Evolutionary conservation across 345 rosid genomes (phyloP).

Genomic region (Clausena lansium): DNA sequence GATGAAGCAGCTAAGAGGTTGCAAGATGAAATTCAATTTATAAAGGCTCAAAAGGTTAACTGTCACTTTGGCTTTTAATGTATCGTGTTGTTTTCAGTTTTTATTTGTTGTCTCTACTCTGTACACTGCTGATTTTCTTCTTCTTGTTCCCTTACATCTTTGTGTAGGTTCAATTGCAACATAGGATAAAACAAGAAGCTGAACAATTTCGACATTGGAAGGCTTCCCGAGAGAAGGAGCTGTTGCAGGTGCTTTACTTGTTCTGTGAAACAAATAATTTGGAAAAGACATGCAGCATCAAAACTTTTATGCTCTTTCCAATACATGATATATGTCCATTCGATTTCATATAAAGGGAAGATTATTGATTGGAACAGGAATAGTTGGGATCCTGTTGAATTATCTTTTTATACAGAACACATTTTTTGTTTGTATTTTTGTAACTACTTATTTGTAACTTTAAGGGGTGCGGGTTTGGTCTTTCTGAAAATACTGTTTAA

Average conservation of each 20-base stretch:
- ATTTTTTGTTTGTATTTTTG: background rate
- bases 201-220: slow-evolving; percentile 99
- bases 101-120: background rate
- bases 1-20: slow-evolving; percentile 89
- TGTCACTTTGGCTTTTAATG: slow-evolving; percentile 1
- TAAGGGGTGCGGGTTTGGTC: background rate
- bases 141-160: slow-evolving; percentile 14
- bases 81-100: background rate
- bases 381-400: background rate
- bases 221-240: slow-evolving; percentile 92
- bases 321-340: background rate
- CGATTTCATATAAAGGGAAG: background rate
- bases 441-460: background rate
- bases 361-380: background rate
- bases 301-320: background rate
- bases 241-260: slow-evolving; percentile 63
- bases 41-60: slow-evolving; percentile 89
- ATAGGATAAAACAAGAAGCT: slow-evolving; percentile 95
- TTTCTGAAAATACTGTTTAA: background rate
- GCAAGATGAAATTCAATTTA: slow-evolving; percentile 94
- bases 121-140: slow-evolving; percentile 15
- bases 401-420: background rate
- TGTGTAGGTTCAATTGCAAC: slow-evolving; percentile 89
- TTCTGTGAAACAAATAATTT: background rate
- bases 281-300: background rate